Percentiles rank a stretch among this genome's conserved stretches.
Conservation (phyloP, 164 flowering plant species). For the Aristolochia contorta region DNA sequence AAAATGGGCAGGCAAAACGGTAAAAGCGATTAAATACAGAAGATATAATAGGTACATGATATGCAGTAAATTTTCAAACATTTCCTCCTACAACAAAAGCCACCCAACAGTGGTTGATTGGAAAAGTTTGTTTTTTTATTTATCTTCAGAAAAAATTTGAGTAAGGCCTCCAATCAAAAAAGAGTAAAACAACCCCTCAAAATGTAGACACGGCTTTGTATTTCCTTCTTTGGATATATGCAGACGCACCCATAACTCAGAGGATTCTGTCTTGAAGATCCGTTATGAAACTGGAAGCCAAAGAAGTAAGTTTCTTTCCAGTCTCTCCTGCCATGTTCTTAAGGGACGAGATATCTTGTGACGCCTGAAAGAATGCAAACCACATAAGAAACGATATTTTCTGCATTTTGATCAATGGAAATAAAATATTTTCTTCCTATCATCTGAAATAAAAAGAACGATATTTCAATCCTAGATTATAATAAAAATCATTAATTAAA, state of each 20-base stretch:
- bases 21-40: neutral
- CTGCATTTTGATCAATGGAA: no score
- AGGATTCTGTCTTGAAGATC: slow-evolving; percentile 94
- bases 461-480: neutral
- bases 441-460: no score
- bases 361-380: slow-evolving; percentile 41
- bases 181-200: no score
- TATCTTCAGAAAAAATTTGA: slow-evolving; percentile 2
- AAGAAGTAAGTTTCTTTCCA: slow-evolving; percentile 76
- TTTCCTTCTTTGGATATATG: no score
- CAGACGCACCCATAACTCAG: slow-evolving; percentile 13
- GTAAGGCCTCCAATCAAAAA: neutral
- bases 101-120: neutral
- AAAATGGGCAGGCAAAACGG: no score
- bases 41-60: neutral
- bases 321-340: slow-evolving; percentile 97
- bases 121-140: slow-evolving; percentile 1
- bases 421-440: no score
- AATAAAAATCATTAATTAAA: neutral
- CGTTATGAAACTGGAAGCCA: slow-evolving; percentile 65
- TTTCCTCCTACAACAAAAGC: slow-evolving; percentile 3
- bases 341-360: slow-evolving; percentile 78
- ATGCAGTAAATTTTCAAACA: neutral
- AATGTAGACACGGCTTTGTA: neutral
- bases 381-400: neutral